Evolutionary conservation across 208 protist species (phyloP).

Genomic region (Kentomonas sorsogonicus): DNA sequence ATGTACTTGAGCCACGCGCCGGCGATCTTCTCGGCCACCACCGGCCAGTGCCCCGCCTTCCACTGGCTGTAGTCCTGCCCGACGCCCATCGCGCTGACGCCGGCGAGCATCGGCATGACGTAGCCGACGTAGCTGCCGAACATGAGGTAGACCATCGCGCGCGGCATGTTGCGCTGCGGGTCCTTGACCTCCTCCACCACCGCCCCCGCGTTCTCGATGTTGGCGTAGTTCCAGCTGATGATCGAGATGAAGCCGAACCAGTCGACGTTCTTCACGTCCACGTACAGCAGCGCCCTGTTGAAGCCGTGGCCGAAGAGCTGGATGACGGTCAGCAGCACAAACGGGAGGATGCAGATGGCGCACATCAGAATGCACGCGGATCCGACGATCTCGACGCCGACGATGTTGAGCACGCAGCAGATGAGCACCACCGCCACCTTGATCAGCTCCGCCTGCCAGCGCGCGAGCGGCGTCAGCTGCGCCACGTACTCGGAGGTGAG

Average conservation of each 20-base stretch:
- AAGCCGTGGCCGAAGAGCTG: slow-evolving; percentile 68
- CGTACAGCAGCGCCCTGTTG: slow-evolving; percentile 57
- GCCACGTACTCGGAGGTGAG: slow-evolving; percentile 67
- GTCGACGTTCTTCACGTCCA: slow-evolving; percentile 41
- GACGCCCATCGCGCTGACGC: slow-evolving; percentile 64
- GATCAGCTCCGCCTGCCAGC: slow-evolving; percentile 29
- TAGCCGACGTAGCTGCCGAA: slow-evolving; percentile 73
- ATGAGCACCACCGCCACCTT: slow-evolving; percentile 61
- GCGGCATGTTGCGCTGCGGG: slow-evolving; percentile 40
- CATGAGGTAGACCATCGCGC: slow-evolving; percentile 65
- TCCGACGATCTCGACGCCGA: slow-evolving; percentile 75
- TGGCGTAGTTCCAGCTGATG: slow-evolving; percentile 86
- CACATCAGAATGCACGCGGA: slow-evolving; percentile 55
- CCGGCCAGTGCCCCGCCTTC: slow-evolving; percentile 73
- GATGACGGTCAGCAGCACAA: slow-evolving; percentile 58
- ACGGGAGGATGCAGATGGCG: slow-evolving; percentile 57
- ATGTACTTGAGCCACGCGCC: slow-evolving; percentile 76
- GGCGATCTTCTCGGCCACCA: slow-evolving; percentile 46
- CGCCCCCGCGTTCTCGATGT: slow-evolving; percentile 81
- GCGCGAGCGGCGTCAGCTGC: slow-evolving; percentile 27
- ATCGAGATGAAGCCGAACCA: slow-evolving; percentile 78
- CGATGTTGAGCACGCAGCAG: slow-evolving; percentile 66
- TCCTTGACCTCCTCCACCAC: slow-evolving; percentile 76
- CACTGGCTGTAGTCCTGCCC: slow-evolving; percentile 60
- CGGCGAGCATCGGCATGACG: slow-evolving; percentile 71